Evolutionary conservation across 768 basidiomycete genomes (phyloP).

Genomic region (Suillus placidus): DNA sequence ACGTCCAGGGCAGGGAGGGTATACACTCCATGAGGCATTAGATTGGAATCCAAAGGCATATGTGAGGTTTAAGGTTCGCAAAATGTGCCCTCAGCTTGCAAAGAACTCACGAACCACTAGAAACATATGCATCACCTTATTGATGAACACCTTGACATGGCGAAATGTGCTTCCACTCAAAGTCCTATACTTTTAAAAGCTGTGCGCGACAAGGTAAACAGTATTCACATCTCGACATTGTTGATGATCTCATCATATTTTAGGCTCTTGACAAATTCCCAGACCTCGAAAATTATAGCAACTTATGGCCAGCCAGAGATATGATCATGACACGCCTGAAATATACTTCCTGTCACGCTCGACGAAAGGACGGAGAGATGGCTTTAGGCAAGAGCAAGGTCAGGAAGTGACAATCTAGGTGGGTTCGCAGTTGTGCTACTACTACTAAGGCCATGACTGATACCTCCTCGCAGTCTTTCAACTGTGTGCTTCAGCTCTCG

Average conservation of each 20-base stretch:
- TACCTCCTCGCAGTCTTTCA: too few relatives aligned
- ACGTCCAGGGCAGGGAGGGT: slow-evolving; percentile 26
- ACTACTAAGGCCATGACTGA: too few relatives aligned
- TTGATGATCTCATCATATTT: not conserved
- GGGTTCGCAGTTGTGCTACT: too few relatives aligned
- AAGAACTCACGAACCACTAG: not conserved
- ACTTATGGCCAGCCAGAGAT: slow-evolving; percentile 14
- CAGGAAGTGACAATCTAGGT: slow-evolving; percentile 3
- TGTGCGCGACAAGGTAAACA: slow-evolving; percentile 4
- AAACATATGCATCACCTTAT: slow-evolving; percentile 7
- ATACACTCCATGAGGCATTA: slow-evolving; percentile 24
- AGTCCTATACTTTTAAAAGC: not conserved
- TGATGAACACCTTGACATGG: slow-evolving; percentile 11
- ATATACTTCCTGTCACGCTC: slow-evolving; percentile 4
- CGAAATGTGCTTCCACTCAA: slow-evolving; percentile 17
- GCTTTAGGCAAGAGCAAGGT: slow-evolving; percentile 1
- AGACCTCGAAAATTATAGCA: slow-evolving; percentile 14
- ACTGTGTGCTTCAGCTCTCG: too few relatives aligned
- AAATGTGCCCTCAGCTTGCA: not conserved
- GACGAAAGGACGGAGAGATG: slow-evolving; percentile 8
- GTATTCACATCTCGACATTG: not conserved
- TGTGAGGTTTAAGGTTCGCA: slow-evolving; percentile 23
- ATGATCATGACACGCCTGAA: slow-evolving; percentile 19
- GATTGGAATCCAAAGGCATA: slow-evolving; percentile 23
- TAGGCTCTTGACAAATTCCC: slow-evolving; percentile 6